phyloP scores from a whole-genome alignment of 345 rosid species.

The Rhodamnia argentea region DNA sequence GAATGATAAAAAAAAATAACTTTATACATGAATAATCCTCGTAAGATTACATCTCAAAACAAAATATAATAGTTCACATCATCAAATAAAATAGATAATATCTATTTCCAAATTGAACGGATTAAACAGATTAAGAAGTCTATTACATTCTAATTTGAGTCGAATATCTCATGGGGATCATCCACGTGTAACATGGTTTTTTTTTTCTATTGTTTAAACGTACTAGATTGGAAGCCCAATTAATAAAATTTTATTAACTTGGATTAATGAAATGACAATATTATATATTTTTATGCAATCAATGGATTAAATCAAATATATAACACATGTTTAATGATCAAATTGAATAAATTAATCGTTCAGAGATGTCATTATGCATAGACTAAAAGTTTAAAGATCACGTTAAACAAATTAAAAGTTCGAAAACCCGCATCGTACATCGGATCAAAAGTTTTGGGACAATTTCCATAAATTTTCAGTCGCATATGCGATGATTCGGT shows the following conservation, averaged over 20 bases:
- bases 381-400: fast-evolving
- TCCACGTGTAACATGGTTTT: background rate
- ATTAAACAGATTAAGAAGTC: background rate
- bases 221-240: fast-evolving
- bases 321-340: no score
- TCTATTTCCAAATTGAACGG: background rate
- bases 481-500: background rate
- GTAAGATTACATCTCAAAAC: background rate
- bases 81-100: background rate
- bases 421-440: fast-evolving
- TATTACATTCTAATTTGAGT: background rate
- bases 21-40: background rate
- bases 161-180: background rate
- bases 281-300: background rate
- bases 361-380: fast-evolving
- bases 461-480: background rate
- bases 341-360: no score
- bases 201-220: background rate
- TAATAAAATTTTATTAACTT: background rate
- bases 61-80: background rate
- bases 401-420: fast-evolving
- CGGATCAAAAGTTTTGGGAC: fast-evolving
- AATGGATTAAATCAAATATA: no score
- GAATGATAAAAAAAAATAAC: background rate
- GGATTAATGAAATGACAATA: background rate